Conservation (phyloP, 768 basidiomycete genomes). For the Trametes meyenii region DNA sequence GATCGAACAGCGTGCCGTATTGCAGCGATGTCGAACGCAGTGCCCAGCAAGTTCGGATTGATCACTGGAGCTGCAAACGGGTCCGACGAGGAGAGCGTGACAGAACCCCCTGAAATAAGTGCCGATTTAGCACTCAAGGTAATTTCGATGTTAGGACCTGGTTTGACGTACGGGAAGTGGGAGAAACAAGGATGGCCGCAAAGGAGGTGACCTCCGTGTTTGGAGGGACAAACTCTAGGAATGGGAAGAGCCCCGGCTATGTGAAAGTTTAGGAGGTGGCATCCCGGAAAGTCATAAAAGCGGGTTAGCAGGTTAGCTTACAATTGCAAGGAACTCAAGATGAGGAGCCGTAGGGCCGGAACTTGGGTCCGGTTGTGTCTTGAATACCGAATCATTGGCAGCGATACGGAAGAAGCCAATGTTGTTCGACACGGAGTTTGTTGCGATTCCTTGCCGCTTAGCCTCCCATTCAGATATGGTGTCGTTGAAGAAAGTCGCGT, state of each 20-base stretch:
- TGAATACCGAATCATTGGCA: conserved; percentile 1
- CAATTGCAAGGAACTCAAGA: conserved; percentile 11
- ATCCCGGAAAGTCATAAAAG: background rate
- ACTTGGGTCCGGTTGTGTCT: conserved; percentile 12
- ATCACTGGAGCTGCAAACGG: conserved; percentile 33
- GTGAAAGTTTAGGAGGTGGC: background rate
- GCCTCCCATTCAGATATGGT: conserved; percentile 19
- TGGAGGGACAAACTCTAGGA: conserved; percentile 10
- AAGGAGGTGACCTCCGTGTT: conserved; percentile 27
- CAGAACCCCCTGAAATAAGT: conserved; percentile 26
- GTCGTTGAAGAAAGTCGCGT: conserved; percentile 12
- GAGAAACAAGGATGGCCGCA: conserved; percentile 20
- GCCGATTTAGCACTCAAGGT: background rate
- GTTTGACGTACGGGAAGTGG: conserved; percentile 28
- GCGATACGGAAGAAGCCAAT: conserved; percentile 16
- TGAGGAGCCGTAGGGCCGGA: conserved; percentile 21
- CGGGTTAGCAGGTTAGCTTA: background rate
- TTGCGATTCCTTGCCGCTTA: conserved; percentile 17
- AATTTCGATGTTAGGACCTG: background rate
- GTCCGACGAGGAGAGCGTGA: conserved; percentile 30
- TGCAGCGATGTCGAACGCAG: conserved; percentile 33
- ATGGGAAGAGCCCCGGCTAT: conserved; percentile 2
- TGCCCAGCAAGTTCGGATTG: conserved; percentile 32
- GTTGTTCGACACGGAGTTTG: conserved; percentile 5
- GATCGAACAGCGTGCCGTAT: conserved; percentile 26